Conservation (phyloP, 2,329 filamentous ascomycete genomes). For the Epichloe glyceriae region DNA sequence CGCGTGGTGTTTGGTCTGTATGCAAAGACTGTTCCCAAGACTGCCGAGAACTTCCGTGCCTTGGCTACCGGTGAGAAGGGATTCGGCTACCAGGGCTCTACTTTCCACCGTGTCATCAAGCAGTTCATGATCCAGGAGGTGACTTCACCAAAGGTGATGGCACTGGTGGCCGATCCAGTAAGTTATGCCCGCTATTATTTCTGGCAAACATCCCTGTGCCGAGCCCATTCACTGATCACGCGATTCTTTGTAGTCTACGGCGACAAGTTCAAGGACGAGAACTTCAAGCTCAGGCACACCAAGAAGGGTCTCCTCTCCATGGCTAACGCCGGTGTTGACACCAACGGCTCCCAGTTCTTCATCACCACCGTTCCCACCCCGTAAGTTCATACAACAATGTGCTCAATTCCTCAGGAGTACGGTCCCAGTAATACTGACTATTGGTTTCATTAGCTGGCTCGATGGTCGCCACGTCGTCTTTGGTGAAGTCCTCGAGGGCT, state of each 20-base stretch:
- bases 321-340: conserved; percentile 76
- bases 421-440: neutral
- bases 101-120: conserved; percentile 85
- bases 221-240: conserved; percentile 10
- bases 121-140: conserved; percentile 83
- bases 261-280: conserved; percentile 74
- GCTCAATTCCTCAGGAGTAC: neutral
- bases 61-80: conserved; percentile 78
- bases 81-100: conserved; percentile 68
- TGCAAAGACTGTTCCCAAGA: conserved; percentile 76
- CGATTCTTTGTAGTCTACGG: conserved; percentile 51
- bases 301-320: conserved; percentile 75
- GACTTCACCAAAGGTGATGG: conserved; percentile 77
- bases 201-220: neutral
- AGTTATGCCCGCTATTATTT: conserved; percentile 17
- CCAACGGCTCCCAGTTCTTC: conserved; percentile 85
- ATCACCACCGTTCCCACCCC: conserved; percentile 72
- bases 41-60: conserved; percentile 60
- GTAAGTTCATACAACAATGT: conserved; percentile 29
- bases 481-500: conserved; percentile 77
- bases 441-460: conserved; percentile 47
- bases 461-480: conserved; percentile 80
- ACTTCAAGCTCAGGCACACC: conserved; percentile 90
- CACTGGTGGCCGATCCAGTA: conserved; percentile 76
- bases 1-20: conserved; percentile 73